A percentile compares a stretch with the other conserved stretches of the same genome.
Conservation (phyloP, 2,329 filamentous ascomycete species). For the Cercospora brassicicola region DNA sequence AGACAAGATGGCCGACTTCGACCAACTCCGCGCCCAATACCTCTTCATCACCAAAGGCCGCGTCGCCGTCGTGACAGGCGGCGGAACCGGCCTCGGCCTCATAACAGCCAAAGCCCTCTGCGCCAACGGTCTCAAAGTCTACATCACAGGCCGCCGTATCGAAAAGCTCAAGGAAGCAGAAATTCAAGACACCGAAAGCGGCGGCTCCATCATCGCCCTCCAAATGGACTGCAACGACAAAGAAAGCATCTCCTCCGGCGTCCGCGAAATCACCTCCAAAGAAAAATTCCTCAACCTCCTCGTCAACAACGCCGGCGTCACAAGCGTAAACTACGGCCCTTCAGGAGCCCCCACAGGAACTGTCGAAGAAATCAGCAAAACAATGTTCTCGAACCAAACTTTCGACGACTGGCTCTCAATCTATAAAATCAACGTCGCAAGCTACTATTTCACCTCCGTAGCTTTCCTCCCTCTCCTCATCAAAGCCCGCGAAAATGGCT, state of each 20-base stretch:
- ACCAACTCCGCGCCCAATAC: slow-evolving; percentile 26
- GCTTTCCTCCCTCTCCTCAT: slow-evolving; percentile 49
- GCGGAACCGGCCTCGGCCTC: slow-evolving; percentile 50
- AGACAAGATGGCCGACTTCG: slow-evolving; percentile 31
- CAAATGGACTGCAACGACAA: slow-evolving; percentile 40
- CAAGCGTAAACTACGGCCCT: slow-evolving; percentile 32
- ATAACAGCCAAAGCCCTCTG: slow-evolving; percentile 51
- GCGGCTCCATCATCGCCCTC: slow-evolving; percentile 54
- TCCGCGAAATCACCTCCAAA: slow-evolving; percentile 31
- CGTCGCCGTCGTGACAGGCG: slow-evolving; percentile 48
- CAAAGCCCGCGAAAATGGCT: slow-evolving; percentile 46
- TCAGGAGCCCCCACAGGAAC: slow-evolving; percentile 29
- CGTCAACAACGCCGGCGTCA: slow-evolving; percentile 38
- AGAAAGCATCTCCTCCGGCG: slow-evolving; percentile 31
- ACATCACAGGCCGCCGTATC: slow-evolving; percentile 49
- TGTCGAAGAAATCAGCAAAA: slow-evolving; percentile 59
- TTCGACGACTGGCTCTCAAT: slow-evolving; percentile 48
- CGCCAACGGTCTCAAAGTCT: slow-evolving; percentile 52
- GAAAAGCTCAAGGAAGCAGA: slow-evolving; percentile 48
- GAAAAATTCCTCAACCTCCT: slow-evolving; percentile 38
- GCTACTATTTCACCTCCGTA: slow-evolving; percentile 48
- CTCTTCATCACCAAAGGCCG: slow-evolving; percentile 45
- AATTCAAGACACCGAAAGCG: slow-evolving; percentile 57
- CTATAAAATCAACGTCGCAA: slow-evolving; percentile 49
- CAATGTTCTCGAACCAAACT: slow-evolving; percentile 46